Base-by-base conservation (phyloP, 2,329 filamentous ascomycete genomes). In the Hypoxylon sp. region DNA sequence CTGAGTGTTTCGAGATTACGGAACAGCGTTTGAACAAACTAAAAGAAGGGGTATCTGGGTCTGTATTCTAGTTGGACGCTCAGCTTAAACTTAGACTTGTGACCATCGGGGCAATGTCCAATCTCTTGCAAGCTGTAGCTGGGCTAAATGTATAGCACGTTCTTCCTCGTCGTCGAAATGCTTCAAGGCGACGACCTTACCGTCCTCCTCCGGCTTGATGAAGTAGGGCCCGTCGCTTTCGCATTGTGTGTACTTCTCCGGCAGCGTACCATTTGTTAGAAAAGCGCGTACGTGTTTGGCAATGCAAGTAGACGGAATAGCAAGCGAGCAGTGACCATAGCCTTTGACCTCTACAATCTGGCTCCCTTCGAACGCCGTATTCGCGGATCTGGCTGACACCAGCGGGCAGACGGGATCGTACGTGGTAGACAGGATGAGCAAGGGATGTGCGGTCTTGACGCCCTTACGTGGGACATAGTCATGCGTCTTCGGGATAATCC, bases 331-430 rank as follows among this genome's bases (percentile, higher is more conserved):
- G 55, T 82, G 79, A 0, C 80, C 80, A 13, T 81, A 82, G 0
- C 77, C 80, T 52, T 77, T 71, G 39, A 81, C 74, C 55, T 80
- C 77, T 0, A 82, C 68, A 1, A 82, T 70, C 2, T 73, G 72
- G 3, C 80, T 79, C 1, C 71, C 77, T 13, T 72, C 71, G 57
- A 80, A 81, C 0, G 74, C 73, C 1, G 68, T 67, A 2, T 73
- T 72, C 0, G 80, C 79, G 0, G 69, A 71, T 22, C 69, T 69
- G 0, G 80, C 80, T 2, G 79, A 81, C 0, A 74, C 62, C 0
- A 81, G 64, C 1, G 80, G 83, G 0, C 86, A 89, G 0, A 89
- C 84, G 0, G 87, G 87, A 43, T 89, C 84, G 8, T 82, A 81
- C 0, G 82, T 84, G 51, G 85, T 87, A 37, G 81, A 82, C 10